These are phyloP conservation scores for Xylaria bambusicola DNA, from an alignment of 495 filamentous ascomycete genomes.

Conservation along the genomic window DNA sequence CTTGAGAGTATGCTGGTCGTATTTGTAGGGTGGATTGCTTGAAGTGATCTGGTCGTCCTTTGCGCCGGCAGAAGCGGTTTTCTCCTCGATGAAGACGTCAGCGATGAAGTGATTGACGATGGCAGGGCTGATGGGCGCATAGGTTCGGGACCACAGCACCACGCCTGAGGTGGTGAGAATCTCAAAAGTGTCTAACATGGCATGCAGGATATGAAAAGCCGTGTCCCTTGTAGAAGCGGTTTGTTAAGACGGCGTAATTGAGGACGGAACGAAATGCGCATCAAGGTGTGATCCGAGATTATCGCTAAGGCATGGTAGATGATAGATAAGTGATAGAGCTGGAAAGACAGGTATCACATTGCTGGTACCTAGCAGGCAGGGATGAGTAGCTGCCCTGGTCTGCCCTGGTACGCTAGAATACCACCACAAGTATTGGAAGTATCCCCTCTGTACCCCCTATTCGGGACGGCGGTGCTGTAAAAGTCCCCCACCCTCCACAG, in stretches of 20 bases:
- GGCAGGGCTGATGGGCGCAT: conserved; percentile 73
- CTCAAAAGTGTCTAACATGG: conserved; percentile 94
- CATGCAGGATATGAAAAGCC: background rate
- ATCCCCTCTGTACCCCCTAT: too few species aligned
- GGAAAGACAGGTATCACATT: too few species aligned
- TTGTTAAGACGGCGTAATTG: conserved; percentile 4
- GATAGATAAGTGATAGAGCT: too few species aligned
- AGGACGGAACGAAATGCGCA: conserved; percentile 15
- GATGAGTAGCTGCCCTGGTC: too few species aligned
- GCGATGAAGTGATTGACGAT: conserved; percentile 92
- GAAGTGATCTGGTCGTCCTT: conserved; percentile 59
- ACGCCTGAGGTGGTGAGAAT: conserved; percentile 94
- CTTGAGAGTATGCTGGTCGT: conserved; percentile 92
- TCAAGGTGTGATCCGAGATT: conserved; percentile 15
- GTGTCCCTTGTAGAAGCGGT: background rate
- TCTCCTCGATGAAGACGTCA: conserved; percentile 96
- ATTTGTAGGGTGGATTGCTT: conserved; percentile 73
- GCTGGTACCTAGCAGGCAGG: too few species aligned
- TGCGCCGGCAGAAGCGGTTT: conserved; percentile 59
- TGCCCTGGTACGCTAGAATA: too few species aligned
- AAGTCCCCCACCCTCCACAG: too few species aligned
- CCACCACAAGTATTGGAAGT: too few species aligned
- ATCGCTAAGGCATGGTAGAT: too few species aligned
- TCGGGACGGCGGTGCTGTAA: too few species aligned
- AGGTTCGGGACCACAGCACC: conserved; percentile 92